Conservation (phyloP, 441 rosid species). For the Pelargonium cotyledonis region DNA sequence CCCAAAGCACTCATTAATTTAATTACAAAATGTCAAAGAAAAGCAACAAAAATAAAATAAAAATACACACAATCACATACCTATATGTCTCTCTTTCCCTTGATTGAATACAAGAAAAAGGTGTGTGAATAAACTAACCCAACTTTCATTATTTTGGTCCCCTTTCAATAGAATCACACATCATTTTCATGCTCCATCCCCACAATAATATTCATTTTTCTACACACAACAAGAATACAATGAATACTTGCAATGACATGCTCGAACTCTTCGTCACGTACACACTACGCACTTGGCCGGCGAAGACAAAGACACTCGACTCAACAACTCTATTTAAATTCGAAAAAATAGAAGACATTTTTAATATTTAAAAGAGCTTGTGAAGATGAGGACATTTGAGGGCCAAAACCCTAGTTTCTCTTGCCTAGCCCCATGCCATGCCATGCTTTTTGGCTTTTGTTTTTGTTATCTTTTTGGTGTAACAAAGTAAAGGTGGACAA, state of each 20-base stretch:
- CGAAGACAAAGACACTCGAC: conserved; percentile 37
- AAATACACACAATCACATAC: neutral
- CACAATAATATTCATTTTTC: neutral
- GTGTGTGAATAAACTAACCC: conserved; percentile 18
- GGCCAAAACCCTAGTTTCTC: neutral
- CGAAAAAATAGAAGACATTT: too few relatives aligned
- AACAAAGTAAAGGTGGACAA: conserved; percentile 24
- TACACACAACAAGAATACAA: neutral
- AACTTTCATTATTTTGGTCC: conserved; percentile 21
- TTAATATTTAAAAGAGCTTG: neutral
- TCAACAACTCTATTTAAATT: conserved; percentile 14
- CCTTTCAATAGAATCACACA: conserved; percentile 30
- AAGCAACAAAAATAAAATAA: neutral
- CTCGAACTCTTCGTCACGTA: conserved; percentile 33
- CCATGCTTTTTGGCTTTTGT: neutral
- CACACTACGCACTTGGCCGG: conserved; percentile 39
- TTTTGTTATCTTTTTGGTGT: conserved; percentile 5
- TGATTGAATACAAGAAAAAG: conserved; percentile 19
- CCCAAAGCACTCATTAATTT: neutral
- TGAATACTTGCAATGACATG: neutral
- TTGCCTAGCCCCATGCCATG: conserved; percentile 22
- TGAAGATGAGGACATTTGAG: neutral
- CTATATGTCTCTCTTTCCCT: conserved; percentile 16
- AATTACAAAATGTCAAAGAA: neutral
- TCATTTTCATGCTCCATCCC: conserved; percentile 27